Evolutionary conservation across 768 basidiomycete genomes (phyloP).

Genomic region (Amylocystis lapponica): DNA sequence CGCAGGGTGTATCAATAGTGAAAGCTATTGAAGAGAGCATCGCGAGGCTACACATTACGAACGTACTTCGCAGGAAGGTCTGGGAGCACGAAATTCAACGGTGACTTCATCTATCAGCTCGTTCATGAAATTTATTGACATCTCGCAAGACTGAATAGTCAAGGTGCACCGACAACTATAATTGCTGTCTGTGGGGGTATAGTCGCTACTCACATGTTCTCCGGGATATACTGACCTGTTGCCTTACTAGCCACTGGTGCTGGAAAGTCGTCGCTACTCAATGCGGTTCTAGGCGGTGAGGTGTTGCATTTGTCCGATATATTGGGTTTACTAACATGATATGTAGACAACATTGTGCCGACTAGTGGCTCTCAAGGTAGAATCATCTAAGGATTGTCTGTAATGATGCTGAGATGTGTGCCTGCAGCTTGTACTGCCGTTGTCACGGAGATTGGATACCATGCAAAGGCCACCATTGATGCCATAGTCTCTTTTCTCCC

Average conservation of each 20-base stretch:
- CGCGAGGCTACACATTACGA: slow-evolving; percentile 42
- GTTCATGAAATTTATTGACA: background rate
- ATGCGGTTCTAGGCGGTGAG: slow-evolving; percentile 55
- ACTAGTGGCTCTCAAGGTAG: slow-evolving; percentile 61
- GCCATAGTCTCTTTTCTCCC: slow-evolving; percentile 57
- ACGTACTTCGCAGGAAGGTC: slow-evolving; percentile 50
- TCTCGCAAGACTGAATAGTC: slow-evolving; percentile 36
- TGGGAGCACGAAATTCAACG: slow-evolving; percentile 50
- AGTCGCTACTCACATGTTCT: background rate
- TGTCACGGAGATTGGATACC: slow-evolving; percentile 56
- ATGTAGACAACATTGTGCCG: slow-evolving; percentile 61
- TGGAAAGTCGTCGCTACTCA: slow-evolving; percentile 56
- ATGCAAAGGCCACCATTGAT: slow-evolving; percentile 48
- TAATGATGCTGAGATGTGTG: background rate
- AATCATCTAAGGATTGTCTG: background rate
- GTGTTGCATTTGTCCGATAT: background rate
- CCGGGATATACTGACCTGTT: background rate
- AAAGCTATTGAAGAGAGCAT: slow-evolving; percentile 39
- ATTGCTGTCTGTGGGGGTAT: slow-evolving; percentile 60
- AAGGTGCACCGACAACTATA: slow-evolving; percentile 49
- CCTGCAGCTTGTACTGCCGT: slow-evolving; percentile 63
- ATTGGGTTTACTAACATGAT: background rate
- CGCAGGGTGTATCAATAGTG: slow-evolving; percentile 49
- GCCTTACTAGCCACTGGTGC: slow-evolving; percentile 45
- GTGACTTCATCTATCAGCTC: slow-evolving; percentile 22